phyloP scores from a whole-genome alignment of 257 asterid genomes.

The Nicotiana tomentosiformis region DNA sequence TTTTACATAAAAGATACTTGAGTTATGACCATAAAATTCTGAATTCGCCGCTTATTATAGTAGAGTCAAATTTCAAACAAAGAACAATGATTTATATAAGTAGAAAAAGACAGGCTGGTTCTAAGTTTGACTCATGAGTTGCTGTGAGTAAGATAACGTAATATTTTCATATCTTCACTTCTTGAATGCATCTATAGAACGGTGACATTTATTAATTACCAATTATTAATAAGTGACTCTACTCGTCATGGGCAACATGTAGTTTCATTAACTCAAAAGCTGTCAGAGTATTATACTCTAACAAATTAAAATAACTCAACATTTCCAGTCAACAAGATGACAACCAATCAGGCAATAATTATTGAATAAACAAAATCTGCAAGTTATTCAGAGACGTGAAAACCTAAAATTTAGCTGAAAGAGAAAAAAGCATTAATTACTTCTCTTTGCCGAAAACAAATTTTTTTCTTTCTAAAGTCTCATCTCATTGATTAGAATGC shows the following conservation, averaged over 20 bases:
- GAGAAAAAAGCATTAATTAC: background rate
- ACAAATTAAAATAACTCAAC: background rate
- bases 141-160: background rate
- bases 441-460: background rate
- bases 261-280: slow-evolving; percentile 6
- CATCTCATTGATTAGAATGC: background rate
- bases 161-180: background rate
- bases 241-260: background rate
- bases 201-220: background rate
- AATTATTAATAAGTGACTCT: background rate
- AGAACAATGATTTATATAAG: background rate
- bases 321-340: background rate
- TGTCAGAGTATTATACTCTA: background rate
- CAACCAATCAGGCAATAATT: background rate
- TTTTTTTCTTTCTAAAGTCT: background rate
- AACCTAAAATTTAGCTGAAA: background rate
- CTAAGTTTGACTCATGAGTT: background rate
- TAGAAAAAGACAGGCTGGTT: background rate
- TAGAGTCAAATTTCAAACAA: background rate
- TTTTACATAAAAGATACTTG: no score
- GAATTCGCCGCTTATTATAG: no score
- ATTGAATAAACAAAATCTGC: background rate
- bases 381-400: background rate
- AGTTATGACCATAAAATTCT: no score
- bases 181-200: background rate